Evolutionary conservation across 2,329 filamentous ascomycete genomes (phyloP).

Genomic region (Cladophialophora psammophila): DNA sequence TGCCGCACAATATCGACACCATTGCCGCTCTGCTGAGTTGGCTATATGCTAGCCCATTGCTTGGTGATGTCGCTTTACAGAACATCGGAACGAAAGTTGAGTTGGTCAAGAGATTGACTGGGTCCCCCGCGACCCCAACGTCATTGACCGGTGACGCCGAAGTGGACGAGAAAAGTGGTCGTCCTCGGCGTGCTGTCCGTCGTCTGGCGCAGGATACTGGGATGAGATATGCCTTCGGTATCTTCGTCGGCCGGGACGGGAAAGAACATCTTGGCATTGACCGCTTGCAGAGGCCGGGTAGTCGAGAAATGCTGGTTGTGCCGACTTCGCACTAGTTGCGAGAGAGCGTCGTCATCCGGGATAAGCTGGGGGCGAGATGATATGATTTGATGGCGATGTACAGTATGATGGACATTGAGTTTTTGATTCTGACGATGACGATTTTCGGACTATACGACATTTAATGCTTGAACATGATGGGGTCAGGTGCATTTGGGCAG

Average conservation of each 20-base stretch:
- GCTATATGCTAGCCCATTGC: slow-evolving; percentile 73
- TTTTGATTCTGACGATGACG: not conserved
- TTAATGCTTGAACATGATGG: slow-evolving; percentile 1
- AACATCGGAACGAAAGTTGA: slow-evolving; percentile 71
- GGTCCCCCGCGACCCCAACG: slow-evolving; percentile 46
- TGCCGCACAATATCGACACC: slow-evolving; percentile 76
- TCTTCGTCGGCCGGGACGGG: slow-evolving; percentile 65
- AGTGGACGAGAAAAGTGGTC: slow-evolving; percentile 34
- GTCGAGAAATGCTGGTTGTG: slow-evolving; percentile 54
- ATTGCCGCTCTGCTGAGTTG: slow-evolving; percentile 81
- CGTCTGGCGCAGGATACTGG: slow-evolving; percentile 38
- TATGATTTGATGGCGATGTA: not conserved
- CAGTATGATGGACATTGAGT: not conserved
- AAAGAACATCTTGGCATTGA: slow-evolving; percentile 68
- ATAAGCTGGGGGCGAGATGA: not conserved
- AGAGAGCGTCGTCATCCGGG: not conserved
- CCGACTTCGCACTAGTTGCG: slow-evolving; percentile 37
- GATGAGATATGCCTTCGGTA: slow-evolving; percentile 62
- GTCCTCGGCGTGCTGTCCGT: slow-evolving; percentile 44
- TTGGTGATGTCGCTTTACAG: slow-evolving; percentile 76
- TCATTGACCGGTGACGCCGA: slow-evolving; percentile 49
- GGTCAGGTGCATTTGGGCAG: not conserved
- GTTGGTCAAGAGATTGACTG: slow-evolving; percentile 72
- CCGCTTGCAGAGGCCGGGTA: slow-evolving; percentile 55
- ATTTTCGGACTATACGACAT: not conserved